Evolutionary conservation across 179 eudicot genomes (phyloP), one percentile per base, ranked within the genome.

Genomic region (Beta corolliflora): DNA sequence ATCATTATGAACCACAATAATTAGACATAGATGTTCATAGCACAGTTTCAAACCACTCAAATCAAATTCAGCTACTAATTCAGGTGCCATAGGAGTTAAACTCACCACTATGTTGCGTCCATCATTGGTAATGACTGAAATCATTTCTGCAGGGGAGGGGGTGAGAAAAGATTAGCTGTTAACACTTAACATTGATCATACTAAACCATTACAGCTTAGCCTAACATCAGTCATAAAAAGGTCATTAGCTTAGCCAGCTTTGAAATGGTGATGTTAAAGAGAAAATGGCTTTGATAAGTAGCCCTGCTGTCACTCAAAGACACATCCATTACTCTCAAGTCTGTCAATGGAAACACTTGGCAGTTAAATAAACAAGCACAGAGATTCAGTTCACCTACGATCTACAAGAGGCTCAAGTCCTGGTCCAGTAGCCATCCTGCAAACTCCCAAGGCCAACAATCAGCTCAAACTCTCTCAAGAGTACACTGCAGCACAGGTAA

Each of bases 101-200:
- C 97, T 92, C 82, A 95, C 98, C 91, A 95, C 93, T 67, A 93
- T 95, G 80, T 95, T 93, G 76, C 98, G 93, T 29, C 98, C 97
- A 80, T 93, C 97, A 91, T 95, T 95, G 76, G 98, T 95, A 50
- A 95, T 92, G 21, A 95, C 85, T 64, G 97, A 95, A 83, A 95
- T 92, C 81, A 85, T 80, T 86, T 93, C 98, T 93, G 90, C 81
- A 86, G 59, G 46, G 52, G 74, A 36, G 41, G 41, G 41, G 41
- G 41, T 36, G 41, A 36, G 71, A 67, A 61, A 11, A 59, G 74
- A 59, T 14, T 67, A 23, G 44, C 48, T 29, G 61, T 73, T 25
- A 75, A 58, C 78, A n/a, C 15, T 21, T 36, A 76, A 74, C 63
- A 58, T 14, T 13, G 14, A 58, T 58, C 63, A 58, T 58, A 58